A percentile compares a stretch with the other conserved stretches of the same genome.
Conservation (phyloP, 495 filamentous ascomycete species). For the Chaetomidium leptoderma region DNA sequence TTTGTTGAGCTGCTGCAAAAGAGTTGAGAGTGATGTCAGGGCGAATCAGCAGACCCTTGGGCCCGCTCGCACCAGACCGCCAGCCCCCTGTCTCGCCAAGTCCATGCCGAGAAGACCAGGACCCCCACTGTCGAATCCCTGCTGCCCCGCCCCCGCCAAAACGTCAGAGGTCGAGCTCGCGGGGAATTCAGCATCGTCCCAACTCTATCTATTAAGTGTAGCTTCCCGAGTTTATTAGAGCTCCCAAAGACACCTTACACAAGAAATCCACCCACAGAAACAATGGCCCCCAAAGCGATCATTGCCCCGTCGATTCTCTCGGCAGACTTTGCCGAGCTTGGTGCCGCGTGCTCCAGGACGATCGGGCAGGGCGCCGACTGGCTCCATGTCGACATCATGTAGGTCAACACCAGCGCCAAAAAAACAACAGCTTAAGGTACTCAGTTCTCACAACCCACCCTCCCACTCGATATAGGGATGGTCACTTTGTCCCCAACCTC, state of each 20-base stretch:
- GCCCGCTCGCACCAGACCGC: neutral
- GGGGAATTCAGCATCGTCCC: neutral
- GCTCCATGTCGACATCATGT: conserved; percentile 88
- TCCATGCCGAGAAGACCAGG: neutral
- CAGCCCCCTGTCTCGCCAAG: conserved; percentile 11
- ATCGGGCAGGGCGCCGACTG: conserved; percentile 84
- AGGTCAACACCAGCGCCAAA: too few relatives aligned
- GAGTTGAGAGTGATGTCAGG: conserved; percentile 20
- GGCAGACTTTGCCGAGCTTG: conserved; percentile 87
- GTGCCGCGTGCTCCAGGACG: conserved; percentile 74
- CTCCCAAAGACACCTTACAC: too few relatives aligned
- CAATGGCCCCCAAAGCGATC: conserved; percentile 83
- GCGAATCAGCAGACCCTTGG: conserved; percentile 1
- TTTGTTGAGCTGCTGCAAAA: conserved; percentile 13
- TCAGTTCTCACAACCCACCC: neutral
- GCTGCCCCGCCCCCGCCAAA: conserved; percentile 19
- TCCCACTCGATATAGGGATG: too few relatives aligned
- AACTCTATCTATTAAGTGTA: neutral
- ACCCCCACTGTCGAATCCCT: neutral
- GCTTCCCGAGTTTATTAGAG: too few relatives aligned
- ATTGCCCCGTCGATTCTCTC: conserved; percentile 96
- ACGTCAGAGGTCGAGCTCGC: neutral
- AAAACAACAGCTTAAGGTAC: neutral
- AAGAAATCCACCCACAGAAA: conserved; percentile 3
- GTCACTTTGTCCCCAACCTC: conserved; percentile 98